phyloP scores from a whole-genome alignment of 768 basidiomycete genomes.

The Macrocybe gigantea region DNA sequence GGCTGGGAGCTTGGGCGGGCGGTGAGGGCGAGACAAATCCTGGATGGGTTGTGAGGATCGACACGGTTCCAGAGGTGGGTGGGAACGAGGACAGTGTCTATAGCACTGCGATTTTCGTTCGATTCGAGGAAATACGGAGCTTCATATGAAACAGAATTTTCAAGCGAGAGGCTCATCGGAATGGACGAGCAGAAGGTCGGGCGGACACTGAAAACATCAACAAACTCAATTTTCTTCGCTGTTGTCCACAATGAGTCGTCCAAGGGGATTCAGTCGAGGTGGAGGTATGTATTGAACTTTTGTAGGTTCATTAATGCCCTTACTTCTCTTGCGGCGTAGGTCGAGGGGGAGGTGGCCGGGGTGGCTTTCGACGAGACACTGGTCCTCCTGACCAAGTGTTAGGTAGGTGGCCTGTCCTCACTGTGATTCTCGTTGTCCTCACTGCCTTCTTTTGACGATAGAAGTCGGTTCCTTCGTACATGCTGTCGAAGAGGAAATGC shows the following conservation, averaged over 20 bases:
- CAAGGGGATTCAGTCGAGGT: conserved; percentile 50
- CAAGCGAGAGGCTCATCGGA: conserved; percentile 24
- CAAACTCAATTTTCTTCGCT: not conserved
- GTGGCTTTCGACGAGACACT: conserved; percentile 62
- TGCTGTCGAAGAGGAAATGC: conserved; percentile 97
- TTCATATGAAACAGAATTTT: conserved; percentile 12
- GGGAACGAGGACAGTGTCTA: conserved; percentile 22
- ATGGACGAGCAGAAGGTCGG: conserved; percentile 2
- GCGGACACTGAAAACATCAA: not conserved
- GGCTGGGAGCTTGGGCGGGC: conserved; percentile 1
- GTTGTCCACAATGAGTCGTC: conserved; percentile 36
- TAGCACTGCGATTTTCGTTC: conserved; percentile 7
- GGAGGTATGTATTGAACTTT: conserved; percentile 28
- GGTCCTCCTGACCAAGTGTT: conserved; percentile 80
- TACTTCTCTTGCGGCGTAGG: conserved; percentile 18
- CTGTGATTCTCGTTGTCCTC: conserved; percentile 1
- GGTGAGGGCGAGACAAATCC: conserved; percentile 9
- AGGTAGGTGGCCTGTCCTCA: conserved; percentile 36
- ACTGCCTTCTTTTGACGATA: conserved; percentile 22
- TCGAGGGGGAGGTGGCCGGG: conserved; percentile 64
- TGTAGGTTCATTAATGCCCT: not conserved
- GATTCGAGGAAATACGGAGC: conserved; percentile 21
- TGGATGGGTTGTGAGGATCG: conserved; percentile 9
- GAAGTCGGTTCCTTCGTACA: conserved; percentile 93
- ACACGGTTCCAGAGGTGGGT: conserved; percentile 24